These are phyloP conservation scores for Fragaria ananassa DNA, from an alignment of 306 rosid genomes.

Conservation along the genomic window DNA sequence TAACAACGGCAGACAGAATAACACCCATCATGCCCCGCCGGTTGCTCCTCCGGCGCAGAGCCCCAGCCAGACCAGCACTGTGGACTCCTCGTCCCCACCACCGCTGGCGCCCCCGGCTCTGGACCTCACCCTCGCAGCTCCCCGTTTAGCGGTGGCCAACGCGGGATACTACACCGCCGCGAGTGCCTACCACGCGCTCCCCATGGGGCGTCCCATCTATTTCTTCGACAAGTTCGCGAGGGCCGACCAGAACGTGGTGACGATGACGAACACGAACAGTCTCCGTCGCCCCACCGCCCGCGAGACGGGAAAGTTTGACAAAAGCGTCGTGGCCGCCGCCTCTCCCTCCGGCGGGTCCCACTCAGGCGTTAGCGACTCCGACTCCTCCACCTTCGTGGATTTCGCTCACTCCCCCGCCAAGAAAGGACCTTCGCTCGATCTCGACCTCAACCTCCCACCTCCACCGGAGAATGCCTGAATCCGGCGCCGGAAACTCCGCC, in stretches of 20 bases:
- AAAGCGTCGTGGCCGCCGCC: not conserved
- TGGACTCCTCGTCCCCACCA: conserved; percentile 34
- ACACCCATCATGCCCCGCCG: not conserved
- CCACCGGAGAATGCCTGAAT: conserved; percentile 57
- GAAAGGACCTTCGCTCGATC: conserved; percentile 37
- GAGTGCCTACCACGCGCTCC: conserved; percentile 20
- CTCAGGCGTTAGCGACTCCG: conserved; percentile 42
- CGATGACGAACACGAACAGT: not conserved
- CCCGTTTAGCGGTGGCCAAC: conserved; percentile 5
- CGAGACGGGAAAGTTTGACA: conserved; percentile 40
- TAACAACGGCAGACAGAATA: not conserved
- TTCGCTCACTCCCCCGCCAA: conserved; percentile 30
- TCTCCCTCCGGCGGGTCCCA: conserved; percentile 12
- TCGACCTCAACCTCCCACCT: conserved; percentile 71
- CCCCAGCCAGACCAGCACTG: conserved; percentile 22
- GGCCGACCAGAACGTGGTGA: conserved; percentile 12
- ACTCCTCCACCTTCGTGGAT: conserved; percentile 50
- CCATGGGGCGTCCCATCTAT: conserved; percentile 37
- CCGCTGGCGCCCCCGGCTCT: conserved; percentile 28
- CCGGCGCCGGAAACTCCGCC: not conserved
- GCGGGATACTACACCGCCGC: conserved; percentile 20
- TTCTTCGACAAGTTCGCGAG: conserved; percentile 60
- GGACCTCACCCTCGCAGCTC: conserved; percentile 30
- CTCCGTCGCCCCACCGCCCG: conserved; percentile 15
- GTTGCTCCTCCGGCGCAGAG: not conserved